phyloP scores from a whole-genome alignment of 2,329 filamentous ascomycete species.

The Dactylellina haptotyla region DNA sequence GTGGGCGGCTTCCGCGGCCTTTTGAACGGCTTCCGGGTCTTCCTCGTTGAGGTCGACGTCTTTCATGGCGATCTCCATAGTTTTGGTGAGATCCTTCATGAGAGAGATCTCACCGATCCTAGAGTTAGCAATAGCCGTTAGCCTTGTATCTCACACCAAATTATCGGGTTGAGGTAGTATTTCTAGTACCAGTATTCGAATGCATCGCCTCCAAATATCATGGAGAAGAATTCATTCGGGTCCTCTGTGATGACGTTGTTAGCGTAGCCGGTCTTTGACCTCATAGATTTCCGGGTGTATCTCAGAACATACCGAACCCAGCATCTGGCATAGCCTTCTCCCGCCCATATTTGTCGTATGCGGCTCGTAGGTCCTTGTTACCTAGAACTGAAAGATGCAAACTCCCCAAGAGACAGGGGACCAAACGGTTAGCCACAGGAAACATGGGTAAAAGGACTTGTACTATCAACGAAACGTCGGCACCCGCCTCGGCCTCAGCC shows the following conservation, averaged over 20 bases:
- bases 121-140: slow-evolving; percentile 50
- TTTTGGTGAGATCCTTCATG: slow-evolving; percentile 97
- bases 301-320: slow-evolving; percentile 74
- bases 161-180: neutral
- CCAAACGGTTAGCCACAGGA: slow-evolving; percentile 60
- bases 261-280: neutral
- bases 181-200: slow-evolving; percentile 85
- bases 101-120: slow-evolving; percentile 94
- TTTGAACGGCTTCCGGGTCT: slow-evolving; percentile 66
- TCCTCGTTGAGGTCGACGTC: slow-evolving; percentile 77
- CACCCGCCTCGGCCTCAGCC: slow-evolving; percentile 57
- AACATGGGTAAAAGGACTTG: too few species aligned
- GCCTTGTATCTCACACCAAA: neutral
- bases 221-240: slow-evolving; percentile 95
- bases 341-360: slow-evolving; percentile 97
- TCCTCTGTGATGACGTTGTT: slow-evolving; percentile 69
- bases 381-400: slow-evolving; percentile 72
- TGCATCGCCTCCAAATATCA: slow-evolving; percentile 96
- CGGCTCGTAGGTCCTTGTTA: slow-evolving; percentile 83
- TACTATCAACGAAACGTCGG: too few species aligned
- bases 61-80: slow-evolving; percentile 96
- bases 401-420: neutral
- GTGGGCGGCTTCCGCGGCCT: slow-evolving; percentile 62
- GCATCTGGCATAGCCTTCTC: slow-evolving; percentile 89
- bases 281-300: neutral